Evolutionary conservation across 202 grass and related monocot species (phyloP).

Genomic region (Musa balbisiana): DNA sequence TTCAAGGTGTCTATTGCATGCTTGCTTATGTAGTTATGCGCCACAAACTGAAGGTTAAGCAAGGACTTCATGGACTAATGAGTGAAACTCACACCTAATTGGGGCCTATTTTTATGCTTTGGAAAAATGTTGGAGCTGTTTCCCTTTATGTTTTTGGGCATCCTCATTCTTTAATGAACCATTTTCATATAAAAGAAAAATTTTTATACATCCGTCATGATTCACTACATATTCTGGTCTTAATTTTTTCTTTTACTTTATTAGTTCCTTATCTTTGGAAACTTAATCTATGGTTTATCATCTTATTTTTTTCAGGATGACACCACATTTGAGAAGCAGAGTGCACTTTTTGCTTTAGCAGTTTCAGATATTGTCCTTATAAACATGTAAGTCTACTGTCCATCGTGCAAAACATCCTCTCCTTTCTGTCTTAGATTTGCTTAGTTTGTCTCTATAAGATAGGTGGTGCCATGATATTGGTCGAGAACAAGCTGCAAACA

Average conservation of each 20-base stretch:
- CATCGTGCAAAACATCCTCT: neutral
- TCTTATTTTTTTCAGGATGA: slow-evolving; percentile 63
- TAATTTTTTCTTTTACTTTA: neutral
- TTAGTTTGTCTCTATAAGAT: slow-evolving; percentile 21
- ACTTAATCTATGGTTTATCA: neutral
- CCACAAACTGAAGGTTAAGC: neutral
- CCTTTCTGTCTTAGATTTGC: neutral
- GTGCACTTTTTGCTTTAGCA: slow-evolving; percentile 95
- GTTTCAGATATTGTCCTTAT: slow-evolving; percentile 97
- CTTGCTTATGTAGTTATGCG: neutral
- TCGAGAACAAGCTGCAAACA: slow-evolving; percentile 99
- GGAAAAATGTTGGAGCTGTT: neutral
- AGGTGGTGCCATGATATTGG: slow-evolving; percentile 99
- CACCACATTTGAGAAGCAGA: slow-evolving; percentile 98
- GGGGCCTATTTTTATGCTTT: neutral
- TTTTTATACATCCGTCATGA: too few species aligned
- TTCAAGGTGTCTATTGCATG: neutral
- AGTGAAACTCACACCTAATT: neutral
- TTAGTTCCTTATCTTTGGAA: neutral
- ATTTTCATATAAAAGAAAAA: too few species aligned
- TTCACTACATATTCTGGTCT: too few species aligned
- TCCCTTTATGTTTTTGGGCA: too few species aligned
- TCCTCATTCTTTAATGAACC: too few species aligned
- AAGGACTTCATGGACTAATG: neutral
- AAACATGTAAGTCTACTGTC: slow-evolving; percentile 76